These are phyloP conservation scores for Nakazawaea ambrosiae DNA, from an alignment of 805 yeast species.

Conservation along the genomic window DNA sequence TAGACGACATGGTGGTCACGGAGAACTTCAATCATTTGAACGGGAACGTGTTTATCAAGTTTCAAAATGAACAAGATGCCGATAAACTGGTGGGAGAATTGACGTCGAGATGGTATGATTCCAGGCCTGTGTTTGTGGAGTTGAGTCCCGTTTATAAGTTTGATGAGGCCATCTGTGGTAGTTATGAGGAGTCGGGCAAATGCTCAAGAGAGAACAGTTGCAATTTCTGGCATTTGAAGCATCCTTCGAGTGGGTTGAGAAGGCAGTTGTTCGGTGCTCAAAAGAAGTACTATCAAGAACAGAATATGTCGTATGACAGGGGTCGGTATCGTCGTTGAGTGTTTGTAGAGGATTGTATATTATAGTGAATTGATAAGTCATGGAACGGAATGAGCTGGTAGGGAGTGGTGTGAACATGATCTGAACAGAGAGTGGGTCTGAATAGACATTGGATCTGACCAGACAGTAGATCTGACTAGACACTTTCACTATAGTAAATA, in stretches of 20 bases:
- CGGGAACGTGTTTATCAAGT: conserved; percentile 80
- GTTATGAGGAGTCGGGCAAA: conserved; percentile 49
- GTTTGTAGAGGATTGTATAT: too few species aligned
- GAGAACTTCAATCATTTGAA: conserved; percentile 79
- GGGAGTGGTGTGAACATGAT: too few species aligned
- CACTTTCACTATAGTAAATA: too few species aligned
- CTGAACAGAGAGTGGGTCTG: too few species aligned
- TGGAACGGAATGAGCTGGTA: too few species aligned
- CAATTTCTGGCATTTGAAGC: conserved; percentile 76
- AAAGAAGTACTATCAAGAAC: conserved; percentile 27
- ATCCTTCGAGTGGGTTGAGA: conserved; percentile 40
- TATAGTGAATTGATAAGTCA: not conserved
- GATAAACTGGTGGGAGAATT: conserved; percentile 49
- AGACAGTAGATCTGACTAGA: too few species aligned
- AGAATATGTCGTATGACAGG: too few species aligned
- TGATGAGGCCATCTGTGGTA: conserved; percentile 59
- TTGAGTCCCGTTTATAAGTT: conserved; percentile 68
- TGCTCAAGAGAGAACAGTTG: conserved; percentile 83
- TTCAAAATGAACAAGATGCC: conserved; percentile 50
- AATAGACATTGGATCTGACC: too few species aligned
- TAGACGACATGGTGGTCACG: conserved; percentile 65
- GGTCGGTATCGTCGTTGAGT: too few species aligned
- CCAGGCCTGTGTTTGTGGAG: conserved; percentile 73
- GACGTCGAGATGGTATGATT: conserved; percentile 77
- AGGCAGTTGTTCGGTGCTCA: conserved; percentile 33